Evolutionary conservation across 495 filamentous ascomycete genomes (phyloP).

Genomic region (Tirmania nivea): DNA sequence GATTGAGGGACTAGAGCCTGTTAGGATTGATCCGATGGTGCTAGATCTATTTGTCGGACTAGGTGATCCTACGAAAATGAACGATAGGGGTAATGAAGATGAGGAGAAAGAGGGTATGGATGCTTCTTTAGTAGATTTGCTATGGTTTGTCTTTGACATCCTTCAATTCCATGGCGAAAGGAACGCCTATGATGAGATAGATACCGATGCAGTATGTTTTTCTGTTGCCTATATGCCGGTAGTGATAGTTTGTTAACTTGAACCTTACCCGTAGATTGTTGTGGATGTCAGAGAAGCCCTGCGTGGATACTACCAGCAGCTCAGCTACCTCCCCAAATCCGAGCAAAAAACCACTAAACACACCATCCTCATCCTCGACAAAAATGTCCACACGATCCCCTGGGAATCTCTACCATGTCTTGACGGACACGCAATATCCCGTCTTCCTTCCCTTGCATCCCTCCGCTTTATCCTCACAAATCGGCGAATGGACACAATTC

Average conservation of each 20-base stretch:
- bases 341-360: slow-evolving; percentile 32
- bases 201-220: slow-evolving; percentile 48
- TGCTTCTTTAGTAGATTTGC: slow-evolving; percentile 50
- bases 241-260: slow-evolving; percentile 3
- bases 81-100: not conserved
- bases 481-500: slow-evolving; percentile 17
- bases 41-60: slow-evolving; percentile 75
- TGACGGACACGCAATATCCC: slow-evolving; percentile 52
- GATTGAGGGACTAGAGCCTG: slow-evolving; percentile 20
- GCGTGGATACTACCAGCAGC: slow-evolving; percentile 47
- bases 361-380: slow-evolving; percentile 84
- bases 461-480: slow-evolving; percentile 45
- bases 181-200: slow-evolving; percentile 94
- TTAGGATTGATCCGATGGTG: slow-evolving; percentile 53
- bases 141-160: slow-evolving; percentile 93
- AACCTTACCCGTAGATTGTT: slow-evolving; percentile 30
- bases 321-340: slow-evolving; percentile 15
- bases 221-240: not conserved
- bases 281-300: slow-evolving; percentile 67
- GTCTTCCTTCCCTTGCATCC: slow-evolving; percentile 63
- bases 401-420: slow-evolving; percentile 92
- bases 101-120: slow-evolving; percentile 58
- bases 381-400: slow-evolving; percentile 67
- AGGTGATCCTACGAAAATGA: slow-evolving; percentile 37
- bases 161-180: slow-evolving; percentile 89